phyloP scores from a whole-genome alignment of 2,329 filamentous ascomycete genomes.

The Aspergillus oerlinghausenensis region DNA sequence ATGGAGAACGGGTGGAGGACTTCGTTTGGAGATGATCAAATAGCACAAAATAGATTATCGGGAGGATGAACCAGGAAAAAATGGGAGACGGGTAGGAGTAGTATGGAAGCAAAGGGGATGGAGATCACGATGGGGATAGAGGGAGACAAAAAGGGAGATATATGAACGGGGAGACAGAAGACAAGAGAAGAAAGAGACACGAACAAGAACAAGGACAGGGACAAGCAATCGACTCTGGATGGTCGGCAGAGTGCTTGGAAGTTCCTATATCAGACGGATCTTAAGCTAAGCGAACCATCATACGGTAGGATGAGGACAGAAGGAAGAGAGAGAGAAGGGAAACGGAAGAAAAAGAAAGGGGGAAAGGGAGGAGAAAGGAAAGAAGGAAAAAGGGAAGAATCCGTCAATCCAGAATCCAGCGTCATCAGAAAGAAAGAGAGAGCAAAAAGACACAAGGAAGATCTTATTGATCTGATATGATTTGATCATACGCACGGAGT shows the following conservation, averaged over 20 bases:
- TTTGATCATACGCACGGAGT: background rate
- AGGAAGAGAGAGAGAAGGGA: slow-evolving; percentile 12
- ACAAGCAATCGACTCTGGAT: slow-evolving; percentile 8
- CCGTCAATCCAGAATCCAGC: too few species aligned
- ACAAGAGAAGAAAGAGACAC: slow-evolving; percentile 10
- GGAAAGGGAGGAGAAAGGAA: background rate
- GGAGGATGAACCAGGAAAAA: slow-evolving; percentile 11
- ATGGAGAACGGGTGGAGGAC: background rate
- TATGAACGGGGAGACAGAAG: slow-evolving; percentile 9
- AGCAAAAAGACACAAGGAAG: background rate
- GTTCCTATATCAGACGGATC: background rate
- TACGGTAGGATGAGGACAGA: slow-evolving; percentile 12
- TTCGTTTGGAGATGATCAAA: background rate
- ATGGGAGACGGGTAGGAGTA: slow-evolving; percentile 6
- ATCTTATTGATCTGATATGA: background rate
- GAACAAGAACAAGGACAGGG: slow-evolving; percentile 11
- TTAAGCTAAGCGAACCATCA: slow-evolving; percentile 12
- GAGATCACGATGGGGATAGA: slow-evolving; percentile 1
- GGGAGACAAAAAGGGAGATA: slow-evolving; percentile 9
- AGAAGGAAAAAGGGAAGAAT: background rate
- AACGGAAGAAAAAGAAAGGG: slow-evolving; percentile 8
- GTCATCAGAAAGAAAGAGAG: too few species aligned
- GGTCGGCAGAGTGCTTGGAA: slow-evolving; percentile 1
- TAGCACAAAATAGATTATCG: background rate
- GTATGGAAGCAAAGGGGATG: slow-evolving; percentile 8